Conservation (phyloP, 2,329 filamentous ascomycete genomes). For the Tolypocladium capitatum region DNA sequence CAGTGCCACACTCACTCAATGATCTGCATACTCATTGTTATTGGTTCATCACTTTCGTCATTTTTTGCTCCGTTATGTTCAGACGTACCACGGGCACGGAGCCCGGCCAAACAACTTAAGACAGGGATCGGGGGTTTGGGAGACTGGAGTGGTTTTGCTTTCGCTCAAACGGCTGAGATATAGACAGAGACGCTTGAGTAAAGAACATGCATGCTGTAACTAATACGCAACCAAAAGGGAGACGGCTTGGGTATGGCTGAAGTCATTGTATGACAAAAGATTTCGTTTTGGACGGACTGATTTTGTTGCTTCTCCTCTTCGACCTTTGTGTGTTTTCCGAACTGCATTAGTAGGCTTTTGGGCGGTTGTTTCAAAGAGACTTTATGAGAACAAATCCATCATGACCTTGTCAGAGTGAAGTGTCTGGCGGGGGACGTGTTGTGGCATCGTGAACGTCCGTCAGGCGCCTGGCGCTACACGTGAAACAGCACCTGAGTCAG, state of each 20-base stretch:
- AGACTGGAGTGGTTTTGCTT: slow-evolving; percentile 10
- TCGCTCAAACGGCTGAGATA: slow-evolving; percentile 20
- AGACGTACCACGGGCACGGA: neutral
- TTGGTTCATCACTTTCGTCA: neutral
- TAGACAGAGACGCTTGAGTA: slow-evolving; percentile 17
- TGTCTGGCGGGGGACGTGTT: neutral
- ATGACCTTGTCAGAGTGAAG: neutral
- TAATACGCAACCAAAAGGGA: slow-evolving; percentile 22
- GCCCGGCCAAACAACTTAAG: slow-evolving; percentile 1
- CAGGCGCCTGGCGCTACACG: neutral
- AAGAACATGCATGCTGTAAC: slow-evolving; percentile 19
- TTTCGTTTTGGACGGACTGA: slow-evolving; percentile 12
- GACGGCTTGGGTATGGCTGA: slow-evolving; percentile 18
- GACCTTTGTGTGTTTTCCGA: slow-evolving; percentile 4
- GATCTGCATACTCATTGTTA: slow-evolving; percentile 1
- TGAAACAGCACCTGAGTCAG: neutral
- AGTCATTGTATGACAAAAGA: slow-evolving; percentile 21
- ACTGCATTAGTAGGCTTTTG: neutral
- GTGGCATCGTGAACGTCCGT: neutral
- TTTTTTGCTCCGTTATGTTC: neutral
- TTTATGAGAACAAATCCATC: neutral
- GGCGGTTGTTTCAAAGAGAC: neutral
- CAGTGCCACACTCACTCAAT: neutral
- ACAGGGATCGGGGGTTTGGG: slow-evolving; percentile 1
- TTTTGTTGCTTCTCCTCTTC: slow-evolving; percentile 8